phyloP scores from a whole-genome alignment of 2,329 filamentous ascomycete genomes.

The Pseudocercospora eumusae region DNA sequence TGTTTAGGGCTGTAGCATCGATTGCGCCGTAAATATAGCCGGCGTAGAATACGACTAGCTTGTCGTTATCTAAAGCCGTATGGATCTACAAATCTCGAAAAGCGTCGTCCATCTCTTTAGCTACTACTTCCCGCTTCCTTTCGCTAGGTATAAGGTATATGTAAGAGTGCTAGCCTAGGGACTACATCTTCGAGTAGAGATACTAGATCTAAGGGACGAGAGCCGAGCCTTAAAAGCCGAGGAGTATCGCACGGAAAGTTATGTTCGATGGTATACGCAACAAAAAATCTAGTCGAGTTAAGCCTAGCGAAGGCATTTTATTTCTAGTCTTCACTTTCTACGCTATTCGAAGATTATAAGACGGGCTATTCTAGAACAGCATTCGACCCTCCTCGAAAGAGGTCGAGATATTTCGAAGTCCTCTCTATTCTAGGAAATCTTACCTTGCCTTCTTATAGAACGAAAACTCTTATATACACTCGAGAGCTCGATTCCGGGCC shows the following conservation, averaged over 20 bases:
- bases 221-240: background rate
- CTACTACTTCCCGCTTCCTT: background rate
- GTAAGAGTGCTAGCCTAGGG: background rate
- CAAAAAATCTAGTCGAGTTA: too few relatives aligned
- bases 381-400: background rate
- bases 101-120: background rate
- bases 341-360: background rate
- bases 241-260: background rate
- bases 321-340: background rate
- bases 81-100: background rate
- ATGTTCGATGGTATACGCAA: too few relatives aligned
- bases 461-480: too few relatives aligned
- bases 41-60: background rate
- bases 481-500: too few relatives aligned
- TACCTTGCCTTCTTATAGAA: too few relatives aligned
- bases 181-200: background rate
- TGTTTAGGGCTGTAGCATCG: background rate
- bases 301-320: background rate
- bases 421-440: too few relatives aligned
- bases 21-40: background rate
- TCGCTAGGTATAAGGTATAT: background rate
- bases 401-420: too few relatives aligned
- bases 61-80: background rate
- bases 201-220: background rate
- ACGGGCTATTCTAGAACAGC: background rate